Percentiles rank a stretch among this genome's conserved stretches.
These are phyloP conservation scores for Exophiala mesophila DNA, from an alignment of 2,329 filamentous ascomycete genomes.

Conservation along the genomic window DNA sequence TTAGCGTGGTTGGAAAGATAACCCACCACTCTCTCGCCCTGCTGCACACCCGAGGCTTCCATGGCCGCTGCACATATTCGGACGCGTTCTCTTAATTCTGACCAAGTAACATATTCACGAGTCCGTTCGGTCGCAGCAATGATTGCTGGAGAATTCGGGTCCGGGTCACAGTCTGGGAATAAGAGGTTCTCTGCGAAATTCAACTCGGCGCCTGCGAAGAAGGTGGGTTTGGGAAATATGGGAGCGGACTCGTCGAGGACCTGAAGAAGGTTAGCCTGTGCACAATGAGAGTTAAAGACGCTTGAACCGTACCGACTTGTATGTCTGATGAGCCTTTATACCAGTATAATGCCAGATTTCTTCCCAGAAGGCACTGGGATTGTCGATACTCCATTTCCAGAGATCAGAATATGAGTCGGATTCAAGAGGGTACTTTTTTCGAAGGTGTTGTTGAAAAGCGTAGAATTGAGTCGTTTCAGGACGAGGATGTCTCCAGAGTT, in stretches of 20 bases:
- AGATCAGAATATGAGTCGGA: slow-evolving; percentile 68
- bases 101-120: slow-evolving; percentile 68
- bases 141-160: slow-evolving; percentile 62
- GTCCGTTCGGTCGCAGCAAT: slow-evolving; percentile 75
- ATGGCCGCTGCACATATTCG: slow-evolving; percentile 67
- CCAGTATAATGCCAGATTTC: slow-evolving; percentile 80
- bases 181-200: slow-evolving; percentile 97
- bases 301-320: slow-evolving; percentile 30
- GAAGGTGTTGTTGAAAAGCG: slow-evolving; percentile 65
- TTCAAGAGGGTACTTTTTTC: slow-evolving; percentile 58
- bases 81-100: slow-evolving; percentile 71
- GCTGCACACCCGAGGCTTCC: slow-evolving; percentile 58
- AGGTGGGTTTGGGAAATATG: slow-evolving; percentile 82
- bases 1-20: slow-evolving; percentile 89
- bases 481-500: slow-evolving; percentile 67
- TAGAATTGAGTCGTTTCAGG: slow-evolving; percentile 66
- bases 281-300: neutral
- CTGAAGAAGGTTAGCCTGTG: slow-evolving; percentile 39
- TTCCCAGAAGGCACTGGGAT: slow-evolving; percentile 74
- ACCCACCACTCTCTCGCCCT: slow-evolving; percentile 59
- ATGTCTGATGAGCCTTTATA: slow-evolving; percentile 63
- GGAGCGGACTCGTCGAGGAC: slow-evolving; percentile 62
- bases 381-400: slow-evolving; percentile 76
- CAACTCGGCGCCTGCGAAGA: slow-evolving; percentile 72
- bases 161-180: slow-evolving; percentile 59